Base-by-base conservation (phyloP, 83 land plant genomes). In the Diphasiastrum complanatum region DNA sequence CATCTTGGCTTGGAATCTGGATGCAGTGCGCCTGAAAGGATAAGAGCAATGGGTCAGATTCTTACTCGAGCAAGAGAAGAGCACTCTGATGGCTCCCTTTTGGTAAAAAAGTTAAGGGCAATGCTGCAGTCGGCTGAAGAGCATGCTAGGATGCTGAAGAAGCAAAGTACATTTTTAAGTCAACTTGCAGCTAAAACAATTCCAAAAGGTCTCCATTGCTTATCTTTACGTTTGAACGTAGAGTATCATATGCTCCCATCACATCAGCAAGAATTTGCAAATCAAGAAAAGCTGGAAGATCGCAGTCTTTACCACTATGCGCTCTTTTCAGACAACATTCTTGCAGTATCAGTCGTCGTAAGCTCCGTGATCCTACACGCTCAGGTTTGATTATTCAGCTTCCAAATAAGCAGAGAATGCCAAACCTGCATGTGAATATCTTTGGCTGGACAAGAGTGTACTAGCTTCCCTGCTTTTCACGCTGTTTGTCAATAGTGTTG, bases 301-400 rank as follows among this genome's bases (percentile, higher is more conserved):
- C 80, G 83, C 23, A 70, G 63, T 37, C 79, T 91, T 19, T 91
- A 75, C 57, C 97, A 91, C 47, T 91, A 91, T 80, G 93, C 93
- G 3, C 73, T 91, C 14, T 91, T 91, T 53, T 91, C 97, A 40
- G 97, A 91, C 41, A 91, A 91, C 75, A 86, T 91, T 18, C 66
- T 91, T 70, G 97, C 97, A 63, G 89, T 93, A 48, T 76, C 93
- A 63, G 97, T 86, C 11, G 97, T 91, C 51, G 92, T 91, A 40
- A 87, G 82, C 61, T 91, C 97, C 60, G 80, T 93, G 0, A 32
- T 84, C 23, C 65, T 68, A 74, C 79, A 91, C 74, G 93, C 97
- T 5, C 72, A 86, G 89, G 97, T 86, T 46, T 47, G 34, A n/a
- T n/a, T n/a, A n/a, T n/a, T n/a, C 12, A 28, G 23, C 38, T 32